Evolutionary conservation across 306 rosid genomes (phyloP), one percentile per base, ranked within the genome.

Genomic region (Cyclanthera cordifolia): DNA sequence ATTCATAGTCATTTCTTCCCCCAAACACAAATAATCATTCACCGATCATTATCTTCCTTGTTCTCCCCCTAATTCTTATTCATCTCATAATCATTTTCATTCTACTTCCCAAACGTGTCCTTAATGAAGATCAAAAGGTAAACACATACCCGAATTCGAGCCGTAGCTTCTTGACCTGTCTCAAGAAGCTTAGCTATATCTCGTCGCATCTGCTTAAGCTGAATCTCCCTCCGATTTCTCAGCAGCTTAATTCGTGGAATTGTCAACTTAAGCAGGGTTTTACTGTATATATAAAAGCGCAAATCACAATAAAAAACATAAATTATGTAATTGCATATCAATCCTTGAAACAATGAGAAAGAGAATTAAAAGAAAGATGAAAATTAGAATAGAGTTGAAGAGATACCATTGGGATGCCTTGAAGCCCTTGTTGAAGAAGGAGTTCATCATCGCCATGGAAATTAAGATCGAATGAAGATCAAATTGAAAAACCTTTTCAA

Each of bases 151-250:
- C 98, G 82, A 51, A 93, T 87, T 6, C 96, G 92, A 76, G 98
- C 98, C 2, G 98, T 93, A 77, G 98, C 98, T 81, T 93, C 96
- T 78, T 93, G 98, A 55, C 98, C 95, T 67, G 96, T 89, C 82
- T 90, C 96, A 76, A 93, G 98, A 73, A 93, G 89, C 87, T 93
- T 93, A 77, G 95, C 95, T 75, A 93, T 90, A 25, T 90, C 96
- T 2, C 94, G 90, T 11, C 98, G 88, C 98, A 90, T 93, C 81
- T 89, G 93, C 83, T 75, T 93, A 51, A 93, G 50, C 77, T 89
- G 98, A 78, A 78, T 79, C 75, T 90, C 98, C 76, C 96, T 83
- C 76, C 91, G 85, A 82, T 93, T 93, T 80, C 96, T 79, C 78
- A 89, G 75, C 77, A 93, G 74, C 86, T 93, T 93, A 78, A 93